Conservation (phyloP, 1,284 basidiomycete species). For the Caloboletus inedulis region DNA sequence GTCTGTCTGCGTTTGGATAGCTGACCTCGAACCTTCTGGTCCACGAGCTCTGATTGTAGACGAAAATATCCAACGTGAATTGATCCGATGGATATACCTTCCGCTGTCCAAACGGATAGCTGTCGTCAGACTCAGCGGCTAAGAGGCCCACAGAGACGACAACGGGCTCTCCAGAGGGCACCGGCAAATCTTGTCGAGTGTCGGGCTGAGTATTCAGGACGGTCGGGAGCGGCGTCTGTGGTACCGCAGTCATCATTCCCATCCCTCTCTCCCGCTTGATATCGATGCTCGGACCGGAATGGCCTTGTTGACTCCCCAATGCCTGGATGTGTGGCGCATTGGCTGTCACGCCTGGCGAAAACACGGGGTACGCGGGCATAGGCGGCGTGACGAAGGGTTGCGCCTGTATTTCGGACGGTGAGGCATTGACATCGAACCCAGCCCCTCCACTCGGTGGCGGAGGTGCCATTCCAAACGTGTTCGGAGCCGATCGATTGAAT, state of each 20-base stretch:
- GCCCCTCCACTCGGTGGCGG: slow-evolving; percentile 7
- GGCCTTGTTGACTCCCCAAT: slow-evolving; percentile 43
- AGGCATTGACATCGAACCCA: not conserved
- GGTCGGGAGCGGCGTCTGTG: slow-evolving; percentile 56
- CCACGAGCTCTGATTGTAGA: slow-evolving; percentile 81
- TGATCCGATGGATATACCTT: slow-evolving; percentile 68
- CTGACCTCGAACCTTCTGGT: slow-evolving; percentile 75
- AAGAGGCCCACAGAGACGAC: slow-evolving; percentile 74
- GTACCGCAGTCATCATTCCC: slow-evolving; percentile 33
- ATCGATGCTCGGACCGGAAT: slow-evolving; percentile 59
- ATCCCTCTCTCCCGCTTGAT: slow-evolving; percentile 54
- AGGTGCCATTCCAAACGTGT: slow-evolving; percentile 47
- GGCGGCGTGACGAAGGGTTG: slow-evolving; percentile 39
- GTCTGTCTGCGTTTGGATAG: slow-evolving; percentile 51
- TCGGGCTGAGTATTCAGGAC: slow-evolving; percentile 38
- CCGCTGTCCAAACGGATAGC: slow-evolving; percentile 30
- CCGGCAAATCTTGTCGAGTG: slow-evolving; percentile 25
- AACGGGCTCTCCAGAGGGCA: slow-evolving; percentile 49
- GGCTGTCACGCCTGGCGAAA: slow-evolving; percentile 46
- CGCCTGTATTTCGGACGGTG: slow-evolving; percentile 12
- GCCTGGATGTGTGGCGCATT: slow-evolving; percentile 54
- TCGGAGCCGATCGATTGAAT: slow-evolving; percentile 42
- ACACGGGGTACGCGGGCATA: slow-evolving; percentile 72
- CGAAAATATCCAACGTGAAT: slow-evolving; percentile 85
- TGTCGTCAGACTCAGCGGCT: slow-evolving; percentile 20